Evolutionary conservation across 306 rosid species (phyloP).

Genomic region (Prunus armeniaca): DNA sequence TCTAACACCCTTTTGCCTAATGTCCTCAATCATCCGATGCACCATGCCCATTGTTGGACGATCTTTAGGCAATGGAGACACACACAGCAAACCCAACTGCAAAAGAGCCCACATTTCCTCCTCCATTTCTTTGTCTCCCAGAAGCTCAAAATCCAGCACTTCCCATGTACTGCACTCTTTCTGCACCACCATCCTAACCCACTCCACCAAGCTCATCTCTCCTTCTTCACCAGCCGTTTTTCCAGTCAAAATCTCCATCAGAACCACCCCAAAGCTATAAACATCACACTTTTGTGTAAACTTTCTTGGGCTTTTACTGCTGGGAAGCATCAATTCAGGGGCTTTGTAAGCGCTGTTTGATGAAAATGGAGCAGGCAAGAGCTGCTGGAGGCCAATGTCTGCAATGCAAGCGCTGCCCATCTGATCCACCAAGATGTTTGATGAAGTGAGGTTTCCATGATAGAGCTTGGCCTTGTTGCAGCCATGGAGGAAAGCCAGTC

Average conservation of each 20-base stretch:
- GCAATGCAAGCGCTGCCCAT: conserved; percentile 14
- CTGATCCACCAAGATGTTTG: conserved; percentile 24
- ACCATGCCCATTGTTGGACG: conserved; percentile 28
- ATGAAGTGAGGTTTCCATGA: conserved; percentile 23
- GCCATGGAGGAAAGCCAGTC: conserved; percentile 17
- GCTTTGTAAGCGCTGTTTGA: conserved; percentile 8
- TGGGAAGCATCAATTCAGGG: conserved; percentile 7
- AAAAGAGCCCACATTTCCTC: conserved; percentile 20
- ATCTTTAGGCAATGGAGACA: conserved; percentile 18
- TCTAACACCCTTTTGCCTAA: conserved; percentile 12
- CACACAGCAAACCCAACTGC: conserved; percentile 25
- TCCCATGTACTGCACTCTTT: conserved; percentile 16
- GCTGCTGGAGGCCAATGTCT: conserved; percentile 23
- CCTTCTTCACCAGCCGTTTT: conserved; percentile 5
- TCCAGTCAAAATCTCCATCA: conserved; percentile 31
- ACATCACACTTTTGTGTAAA: conserved; percentile 20
- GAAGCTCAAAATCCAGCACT: conserved; percentile 26
- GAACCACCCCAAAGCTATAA: conserved; percentile 32
- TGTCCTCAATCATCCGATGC: conserved; percentile 25
- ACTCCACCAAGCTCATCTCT: background rate
- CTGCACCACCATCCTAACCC: conserved; percentile 1
- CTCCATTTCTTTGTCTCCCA: conserved; percentile 16
- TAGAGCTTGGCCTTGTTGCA: conserved; percentile 13
- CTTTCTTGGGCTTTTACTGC: background rate
- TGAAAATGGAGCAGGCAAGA: background rate